Percentiles rank a stretch among this genome's conserved stretches.
Conservation (phyloP, 2,329 filamentous ascomycete species). For the Aaosphaeria arxii region DNA sequence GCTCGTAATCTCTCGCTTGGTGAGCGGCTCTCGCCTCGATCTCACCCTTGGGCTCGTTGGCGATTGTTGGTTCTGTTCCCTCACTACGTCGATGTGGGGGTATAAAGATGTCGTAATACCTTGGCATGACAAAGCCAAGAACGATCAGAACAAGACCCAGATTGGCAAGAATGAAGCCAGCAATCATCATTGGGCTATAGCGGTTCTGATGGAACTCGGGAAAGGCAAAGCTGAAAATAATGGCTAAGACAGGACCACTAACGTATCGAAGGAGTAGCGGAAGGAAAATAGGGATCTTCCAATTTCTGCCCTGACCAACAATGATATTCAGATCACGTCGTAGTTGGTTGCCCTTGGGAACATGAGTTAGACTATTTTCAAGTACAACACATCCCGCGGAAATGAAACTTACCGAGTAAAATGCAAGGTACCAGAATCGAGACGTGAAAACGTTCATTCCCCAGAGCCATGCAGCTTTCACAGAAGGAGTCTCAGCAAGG, state of each 20-base stretch:
- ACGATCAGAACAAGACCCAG: conserved; percentile 48
- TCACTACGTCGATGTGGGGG: conserved; percentile 47
- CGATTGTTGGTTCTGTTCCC: conserved; percentile 37
- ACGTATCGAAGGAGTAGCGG: conserved; percentile 43
- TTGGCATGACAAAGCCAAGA: conserved; percentile 50
- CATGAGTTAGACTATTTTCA: not conserved
- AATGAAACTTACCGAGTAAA: conserved; percentile 53
- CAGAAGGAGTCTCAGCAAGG: conserved; percentile 44
- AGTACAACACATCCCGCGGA: not conserved
- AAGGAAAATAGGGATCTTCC: conserved; percentile 54
- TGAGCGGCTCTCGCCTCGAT: conserved; percentile 11
- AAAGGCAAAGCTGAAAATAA: conserved; percentile 34
- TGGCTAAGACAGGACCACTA: conserved; percentile 29
- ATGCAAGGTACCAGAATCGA: conserved; percentile 53
- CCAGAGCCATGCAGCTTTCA: conserved; percentile 44
- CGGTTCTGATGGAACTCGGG: conserved; percentile 29
- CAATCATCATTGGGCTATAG: conserved; percentile 35
- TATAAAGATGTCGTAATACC: conserved; percentile 55
- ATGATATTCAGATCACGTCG: conserved; percentile 54
- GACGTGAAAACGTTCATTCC: conserved; percentile 34
- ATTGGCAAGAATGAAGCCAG: conserved; percentile 35
- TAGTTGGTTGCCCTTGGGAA: conserved; percentile 53
- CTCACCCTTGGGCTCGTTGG: conserved; percentile 25
- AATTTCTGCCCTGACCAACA: conserved; percentile 54
- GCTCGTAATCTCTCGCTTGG: too few relatives aligned